These are phyloP conservation scores for Lophiotrema nucula DNA, from an alignment of 495 filamentous ascomycete species.

Conservation along the genomic window DNA sequence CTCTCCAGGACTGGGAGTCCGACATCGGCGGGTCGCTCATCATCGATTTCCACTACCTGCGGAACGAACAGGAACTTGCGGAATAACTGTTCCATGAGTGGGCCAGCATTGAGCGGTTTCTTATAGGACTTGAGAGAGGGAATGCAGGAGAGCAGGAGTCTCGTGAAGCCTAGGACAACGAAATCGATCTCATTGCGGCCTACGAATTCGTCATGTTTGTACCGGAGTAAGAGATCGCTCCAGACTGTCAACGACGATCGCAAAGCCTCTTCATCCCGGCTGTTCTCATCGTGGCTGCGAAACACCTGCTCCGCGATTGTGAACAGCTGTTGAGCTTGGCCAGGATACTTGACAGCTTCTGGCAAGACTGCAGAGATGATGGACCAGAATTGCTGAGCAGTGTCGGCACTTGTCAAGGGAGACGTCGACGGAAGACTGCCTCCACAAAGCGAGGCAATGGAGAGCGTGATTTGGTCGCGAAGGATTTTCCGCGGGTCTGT, in stretches of 20 bases:
- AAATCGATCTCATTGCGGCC: slow-evolving; percentile 50
- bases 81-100: slow-evolving; percentile 60
- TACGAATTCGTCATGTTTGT: slow-evolving; percentile 51
- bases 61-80: slow-evolving; percentile 69
- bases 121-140: slow-evolving; percentile 34
- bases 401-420: slow-evolving; percentile 33
- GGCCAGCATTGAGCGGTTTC: slow-evolving; percentile 27
- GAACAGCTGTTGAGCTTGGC: slow-evolving; percentile 58
- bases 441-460: slow-evolving; percentile 38
- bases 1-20: slow-evolving; percentile 52
- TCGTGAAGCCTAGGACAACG: slow-evolving; percentile 51
- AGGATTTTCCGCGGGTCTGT: slow-evolving; percentile 42
- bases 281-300: slow-evolving; percentile 22
- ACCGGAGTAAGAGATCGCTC: slow-evolving; percentile 44
- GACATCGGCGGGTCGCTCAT: neutral
- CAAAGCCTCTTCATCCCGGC: slow-evolving; percentile 28
- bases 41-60: slow-evolving; percentile 40
- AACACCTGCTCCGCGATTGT: slow-evolving; percentile 42
- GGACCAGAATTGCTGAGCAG: slow-evolving; percentile 52
- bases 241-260: slow-evolving; percentile 23
- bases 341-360: slow-evolving; percentile 44
- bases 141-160: slow-evolving; percentile 42
- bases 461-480: slow-evolving; percentile 41
- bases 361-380: slow-evolving; percentile 53
- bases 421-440: slow-evolving; percentile 23